Evolutionary conservation across 768 basidiomycete genomes (phyloP).

Genomic region (Holtermannia corniformis): DNA sequence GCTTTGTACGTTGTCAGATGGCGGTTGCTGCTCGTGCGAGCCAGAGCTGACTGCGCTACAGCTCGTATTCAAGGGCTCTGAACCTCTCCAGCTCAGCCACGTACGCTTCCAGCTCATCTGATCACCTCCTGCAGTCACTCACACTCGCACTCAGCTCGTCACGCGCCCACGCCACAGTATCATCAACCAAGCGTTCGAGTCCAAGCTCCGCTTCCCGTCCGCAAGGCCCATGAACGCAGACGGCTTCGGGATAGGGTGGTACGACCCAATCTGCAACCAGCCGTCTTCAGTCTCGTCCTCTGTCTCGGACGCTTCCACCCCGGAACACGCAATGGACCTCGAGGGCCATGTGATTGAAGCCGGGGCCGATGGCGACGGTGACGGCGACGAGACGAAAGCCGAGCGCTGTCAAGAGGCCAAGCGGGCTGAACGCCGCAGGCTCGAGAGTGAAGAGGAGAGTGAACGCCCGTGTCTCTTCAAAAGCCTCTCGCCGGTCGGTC

Average conservation of each 20-base stretch:
- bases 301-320: neutral
- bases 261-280: constrained; percentile 73
- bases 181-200: constrained; percentile 95
- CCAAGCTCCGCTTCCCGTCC: constrained; percentile 55
- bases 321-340: constrained; percentile 1
- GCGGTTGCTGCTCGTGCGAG: neutral
- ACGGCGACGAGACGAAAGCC: neutral
- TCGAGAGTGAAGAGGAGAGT: constrained; percentile 29
- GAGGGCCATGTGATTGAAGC: neutral
- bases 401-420: constrained; percentile 1
- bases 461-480: constrained; percentile 81
- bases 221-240: constrained; percentile 47
- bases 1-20: constrained; percentile 16
- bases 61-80: constrained; percentile 90
- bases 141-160: constrained; percentile 52
- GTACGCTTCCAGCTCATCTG: constrained; percentile 39
- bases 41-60: neutral
- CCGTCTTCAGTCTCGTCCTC: constrained; percentile 71
- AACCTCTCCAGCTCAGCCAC: constrained; percentile 84
- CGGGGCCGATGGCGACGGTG: neutral
- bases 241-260: constrained; percentile 99
- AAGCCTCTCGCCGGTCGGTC: constrained; percentile 74
- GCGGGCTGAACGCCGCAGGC: constrained; percentile 9
- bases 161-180: constrained; percentile 91
- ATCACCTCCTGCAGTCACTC: neutral